Conservation (phyloP, 2,329 filamentous ascomycete species). For the Thermomyces lanuginosus region DNA sequence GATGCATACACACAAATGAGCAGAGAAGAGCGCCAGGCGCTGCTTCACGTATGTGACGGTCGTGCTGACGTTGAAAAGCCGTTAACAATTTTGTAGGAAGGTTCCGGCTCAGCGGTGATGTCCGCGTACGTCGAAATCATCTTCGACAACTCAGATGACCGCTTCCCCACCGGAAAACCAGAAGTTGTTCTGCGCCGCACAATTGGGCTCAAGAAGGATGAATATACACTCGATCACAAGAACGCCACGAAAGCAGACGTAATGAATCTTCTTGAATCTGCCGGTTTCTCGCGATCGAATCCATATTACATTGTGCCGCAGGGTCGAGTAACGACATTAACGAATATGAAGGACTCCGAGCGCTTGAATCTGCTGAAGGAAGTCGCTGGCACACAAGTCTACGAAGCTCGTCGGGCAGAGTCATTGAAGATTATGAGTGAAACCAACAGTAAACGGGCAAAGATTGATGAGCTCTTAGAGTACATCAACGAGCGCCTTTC, state of each 20-base stretch:
- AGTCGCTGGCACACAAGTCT: slow-evolving; percentile 94
- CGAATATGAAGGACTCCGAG: slow-evolving; percentile 96
- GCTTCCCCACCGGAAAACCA: slow-evolving; percentile 82
- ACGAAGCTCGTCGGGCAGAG: slow-evolving; percentile 79
- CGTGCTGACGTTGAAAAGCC: slow-evolving; percentile 14
- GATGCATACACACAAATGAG: slow-evolving; percentile 95
- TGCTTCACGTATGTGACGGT: slow-evolving; percentile 51
- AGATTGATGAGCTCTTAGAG: slow-evolving; percentile 81
- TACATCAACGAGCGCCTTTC: slow-evolving; percentile 80
- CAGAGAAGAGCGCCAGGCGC: slow-evolving; percentile 83
- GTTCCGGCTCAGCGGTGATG: slow-evolving; percentile 93
- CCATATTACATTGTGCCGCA: slow-evolving; percentile 99
- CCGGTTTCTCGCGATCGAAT: slow-evolving; percentile 91
- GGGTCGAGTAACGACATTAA: slow-evolving; percentile 84
- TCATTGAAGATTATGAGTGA: slow-evolving; percentile 95
- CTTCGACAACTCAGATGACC: slow-evolving; percentile 92
- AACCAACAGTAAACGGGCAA: slow-evolving; percentile 82
- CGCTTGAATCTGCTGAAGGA: slow-evolving; percentile 83
- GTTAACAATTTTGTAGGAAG: slow-evolving; percentile 41
- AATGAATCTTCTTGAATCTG: slow-evolving; percentile 85
- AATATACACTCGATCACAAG: slow-evolving; percentile 94
- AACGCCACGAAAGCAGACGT: slow-evolving; percentile 90
- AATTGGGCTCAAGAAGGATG: slow-evolving; percentile 94
- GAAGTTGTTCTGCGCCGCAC: slow-evolving; percentile 84
- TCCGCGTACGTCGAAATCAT: slow-evolving; percentile 99